Conservation (phyloP, 352 stramenopile genomes). For the Phytophthora fragariaefolia region DNA sequence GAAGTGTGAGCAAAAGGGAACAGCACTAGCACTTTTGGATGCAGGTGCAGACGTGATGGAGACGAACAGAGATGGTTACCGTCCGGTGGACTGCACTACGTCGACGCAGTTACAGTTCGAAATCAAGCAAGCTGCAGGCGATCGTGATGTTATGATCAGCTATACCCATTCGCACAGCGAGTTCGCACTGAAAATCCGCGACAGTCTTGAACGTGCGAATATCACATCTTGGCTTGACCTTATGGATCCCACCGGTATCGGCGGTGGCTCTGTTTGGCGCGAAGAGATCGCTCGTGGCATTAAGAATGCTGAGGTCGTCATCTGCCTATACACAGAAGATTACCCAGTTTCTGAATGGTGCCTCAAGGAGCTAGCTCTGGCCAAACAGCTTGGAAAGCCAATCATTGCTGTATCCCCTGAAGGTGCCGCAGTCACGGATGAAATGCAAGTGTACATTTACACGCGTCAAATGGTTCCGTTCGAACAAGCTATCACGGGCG, state of each 20-base stretch:
- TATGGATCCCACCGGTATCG: slow-evolving; percentile 84
- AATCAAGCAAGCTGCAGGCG: slow-evolving; percentile 78
- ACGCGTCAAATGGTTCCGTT: slow-evolving; percentile 87
- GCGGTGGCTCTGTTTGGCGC: slow-evolving; percentile 79
- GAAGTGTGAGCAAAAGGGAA: slow-evolving; percentile 69
- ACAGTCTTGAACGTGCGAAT: slow-evolving; percentile 73
- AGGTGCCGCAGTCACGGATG: slow-evolving; percentile 58
- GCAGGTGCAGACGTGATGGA: slow-evolving; percentile 68
- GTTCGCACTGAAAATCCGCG: slow-evolving; percentile 75
- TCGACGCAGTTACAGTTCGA: slow-evolving; percentile 84
- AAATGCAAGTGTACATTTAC: slow-evolving; percentile 88
- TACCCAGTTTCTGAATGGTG: slow-evolving; percentile 81
- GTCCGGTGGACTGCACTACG: slow-evolving; percentile 82
- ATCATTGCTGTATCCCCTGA: slow-evolving; percentile 79
- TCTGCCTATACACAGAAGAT: slow-evolving; percentile 79
- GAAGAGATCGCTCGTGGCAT: slow-evolving; percentile 86
- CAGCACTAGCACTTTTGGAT: slow-evolving; percentile 63
- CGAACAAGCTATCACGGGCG: slow-evolving; percentile 65
- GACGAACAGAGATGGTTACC: slow-evolving; percentile 70
- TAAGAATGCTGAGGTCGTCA: slow-evolving; percentile 71
- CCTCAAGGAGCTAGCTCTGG: slow-evolving; percentile 79
- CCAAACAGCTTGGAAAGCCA: slow-evolving; percentile 70
- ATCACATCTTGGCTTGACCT: slow-evolving; percentile 83
- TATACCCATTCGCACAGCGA: slow-evolving; percentile 85
- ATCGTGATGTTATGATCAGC: slow-evolving; percentile 89